Percentiles rank a stretch among this genome's conserved stretches.
phyloP scores from a whole-genome alignment of 208 protist species.

The Acanthamoeba healyi region DNA sequence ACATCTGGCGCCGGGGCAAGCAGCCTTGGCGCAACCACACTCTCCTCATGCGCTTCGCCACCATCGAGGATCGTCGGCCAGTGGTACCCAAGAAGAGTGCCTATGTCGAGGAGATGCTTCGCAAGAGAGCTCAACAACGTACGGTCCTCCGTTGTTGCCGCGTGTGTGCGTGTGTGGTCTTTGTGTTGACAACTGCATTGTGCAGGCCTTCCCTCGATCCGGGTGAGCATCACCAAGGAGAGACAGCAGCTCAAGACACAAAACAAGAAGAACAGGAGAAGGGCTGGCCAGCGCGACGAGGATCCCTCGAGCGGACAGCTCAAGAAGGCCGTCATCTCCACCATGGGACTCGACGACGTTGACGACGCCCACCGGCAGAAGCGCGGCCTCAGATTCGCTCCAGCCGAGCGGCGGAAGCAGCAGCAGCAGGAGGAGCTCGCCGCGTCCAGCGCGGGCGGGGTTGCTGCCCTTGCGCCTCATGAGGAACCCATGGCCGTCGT shows the following conservation, averaged over 20 bases:
- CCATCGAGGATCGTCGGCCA: slow-evolving; percentile 13
- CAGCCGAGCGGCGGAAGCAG: neutral
- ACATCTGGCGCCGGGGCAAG: neutral
- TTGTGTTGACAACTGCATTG: neutral
- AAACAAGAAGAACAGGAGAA: slow-evolving; percentile 17
- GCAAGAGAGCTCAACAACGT: slow-evolving; percentile 4
- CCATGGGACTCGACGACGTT: neutral
- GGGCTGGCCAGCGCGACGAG: neutral
- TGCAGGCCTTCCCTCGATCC: neutral
- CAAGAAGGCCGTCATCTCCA: slow-evolving; percentile 8
- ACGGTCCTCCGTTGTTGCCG: neutral
- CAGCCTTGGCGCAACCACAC: neutral
- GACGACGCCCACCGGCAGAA: neutral
- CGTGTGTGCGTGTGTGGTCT: too few species aligned
- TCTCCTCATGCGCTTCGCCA: neutral
- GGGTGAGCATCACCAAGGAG: neutral
- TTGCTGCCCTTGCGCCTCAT: too few species aligned
- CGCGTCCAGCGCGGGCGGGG: too few species aligned
- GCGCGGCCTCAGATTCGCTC: slow-evolving; percentile 3
- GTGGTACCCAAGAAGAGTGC: slow-evolving; percentile 19
- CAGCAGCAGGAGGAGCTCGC: too few species aligned
- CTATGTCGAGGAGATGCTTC: slow-evolving; percentile 32
- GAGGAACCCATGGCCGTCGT: too few species aligned
- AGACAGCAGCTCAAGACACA: neutral
- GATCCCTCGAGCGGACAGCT: neutral